A percentile compares a stretch with the other conserved stretches of the same genome.
Conservation (phyloP, 352 stramenopile genomes). For the Pythium volutum region DNA sequence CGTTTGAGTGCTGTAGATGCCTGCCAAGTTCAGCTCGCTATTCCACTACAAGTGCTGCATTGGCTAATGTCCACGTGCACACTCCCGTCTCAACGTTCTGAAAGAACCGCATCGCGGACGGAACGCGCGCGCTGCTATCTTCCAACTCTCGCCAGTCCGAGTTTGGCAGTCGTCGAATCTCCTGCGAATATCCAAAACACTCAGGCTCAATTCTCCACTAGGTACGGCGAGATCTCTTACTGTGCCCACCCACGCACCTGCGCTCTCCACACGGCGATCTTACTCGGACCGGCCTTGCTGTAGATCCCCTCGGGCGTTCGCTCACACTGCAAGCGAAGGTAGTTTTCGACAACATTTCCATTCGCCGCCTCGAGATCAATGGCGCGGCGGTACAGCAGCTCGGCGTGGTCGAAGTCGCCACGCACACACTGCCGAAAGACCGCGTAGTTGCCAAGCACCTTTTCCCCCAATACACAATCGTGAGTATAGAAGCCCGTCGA, state of each 20-base stretch:
- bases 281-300: slow-evolving; percentile 42
- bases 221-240: background rate
- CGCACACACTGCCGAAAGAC: slow-evolving; percentile 56
- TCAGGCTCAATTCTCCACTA: background rate
- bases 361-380: slow-evolving; percentile 50
- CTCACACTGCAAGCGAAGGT: slow-evolving; percentile 50
- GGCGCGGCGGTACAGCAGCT: slow-evolving; percentile 61
- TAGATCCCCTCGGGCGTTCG: slow-evolving; percentile 50
- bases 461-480: background rate
- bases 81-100: slow-evolving; percentile 33
- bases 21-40: background rate
- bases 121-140: slow-evolving; percentile 27
- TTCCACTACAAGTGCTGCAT: too few species aligned
- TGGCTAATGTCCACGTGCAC: slow-evolving; percentile 33
- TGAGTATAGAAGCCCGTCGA: background rate
- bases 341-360: slow-evolving; percentile 56
- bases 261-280: slow-evolving; percentile 38
- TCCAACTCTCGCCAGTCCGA: slow-evolving; percentile 47
- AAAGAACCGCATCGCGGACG: slow-evolving; percentile 42
- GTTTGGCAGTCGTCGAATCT: slow-evolving; percentile 15
- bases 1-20: background rate
- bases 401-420: slow-evolving; percentile 60
- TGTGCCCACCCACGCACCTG: slow-evolving; percentile 4
- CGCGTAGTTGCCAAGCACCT: slow-evolving; percentile 65
- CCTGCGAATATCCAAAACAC: slow-evolving; percentile 5